These are phyloP conservation scores for Tagetes patula DNA, from an alignment of 129 eudicot species.

Conservation along the genomic window DNA sequence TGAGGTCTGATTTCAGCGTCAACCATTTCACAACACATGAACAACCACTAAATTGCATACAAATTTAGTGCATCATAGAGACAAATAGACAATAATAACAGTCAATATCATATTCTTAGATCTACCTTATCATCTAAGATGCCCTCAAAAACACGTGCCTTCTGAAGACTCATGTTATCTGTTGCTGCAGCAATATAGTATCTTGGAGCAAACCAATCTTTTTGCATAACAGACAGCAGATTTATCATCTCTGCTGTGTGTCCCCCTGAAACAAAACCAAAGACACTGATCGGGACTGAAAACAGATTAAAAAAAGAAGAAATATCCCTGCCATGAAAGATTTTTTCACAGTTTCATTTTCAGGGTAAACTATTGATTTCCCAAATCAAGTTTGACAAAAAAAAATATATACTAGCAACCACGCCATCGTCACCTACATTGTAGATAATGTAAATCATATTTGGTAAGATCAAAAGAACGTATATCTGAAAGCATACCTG, in stretches of 20 bases:
- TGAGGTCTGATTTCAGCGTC: not conserved
- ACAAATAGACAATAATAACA: not conserved
- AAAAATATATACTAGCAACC: not conserved
- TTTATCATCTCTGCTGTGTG: constrained; percentile 94
- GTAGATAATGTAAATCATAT: not conserved
- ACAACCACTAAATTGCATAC: not conserved
- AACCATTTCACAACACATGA: constrained; percentile 7
- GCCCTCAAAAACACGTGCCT: constrained; percentile 75
- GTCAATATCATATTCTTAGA: constrained; percentile 1
- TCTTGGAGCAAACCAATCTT: constrained; percentile 63
- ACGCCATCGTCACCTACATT: not conserved
- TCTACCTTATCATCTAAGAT: constrained; percentile 64
- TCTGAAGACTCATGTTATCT: constrained; percentile 95
- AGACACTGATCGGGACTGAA: not conserved
- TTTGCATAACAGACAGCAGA: constrained; percentile 62
- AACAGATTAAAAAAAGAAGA: not conserved
- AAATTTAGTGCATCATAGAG: not conserved
- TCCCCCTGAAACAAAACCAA: constrained; percentile 52
- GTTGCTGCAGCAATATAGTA: constrained; percentile 90
- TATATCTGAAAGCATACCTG: constrained; percentile 51
- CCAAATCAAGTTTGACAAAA: not conserved
- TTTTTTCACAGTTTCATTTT: constrained; percentile 2
- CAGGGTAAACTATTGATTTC: not conserved
- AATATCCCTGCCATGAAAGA: not conserved
- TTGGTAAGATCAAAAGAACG: not conserved